Evolutionary conservation across 176 grass and related monocot species (phyloP).

Genomic region (Phyllostachys edulis): DNA sequence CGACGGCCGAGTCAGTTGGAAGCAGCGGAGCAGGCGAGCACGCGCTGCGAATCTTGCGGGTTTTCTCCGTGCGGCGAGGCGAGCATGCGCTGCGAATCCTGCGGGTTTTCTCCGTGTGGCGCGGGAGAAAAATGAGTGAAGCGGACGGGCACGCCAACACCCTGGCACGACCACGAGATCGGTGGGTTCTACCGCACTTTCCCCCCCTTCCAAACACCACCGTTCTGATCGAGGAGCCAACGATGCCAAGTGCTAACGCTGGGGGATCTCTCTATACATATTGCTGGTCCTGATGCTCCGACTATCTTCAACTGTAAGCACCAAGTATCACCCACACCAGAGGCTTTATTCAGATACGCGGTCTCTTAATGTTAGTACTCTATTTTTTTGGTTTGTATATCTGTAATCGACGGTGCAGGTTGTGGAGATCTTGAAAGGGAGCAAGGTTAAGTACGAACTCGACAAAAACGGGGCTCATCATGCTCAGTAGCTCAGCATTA

Average conservation of each 20-base stretch:
- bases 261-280: background rate
- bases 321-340: background rate
- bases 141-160: background rate
- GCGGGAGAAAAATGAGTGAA: slow-evolving; percentile 14
- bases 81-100: background rate
- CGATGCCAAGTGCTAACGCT: background rate
- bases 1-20: no score
- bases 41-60: background rate
- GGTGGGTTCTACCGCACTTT: background rate
- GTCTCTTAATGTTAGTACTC: background rate
- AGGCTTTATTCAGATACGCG: background rate
- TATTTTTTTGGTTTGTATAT: background rate
- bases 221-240: background rate
- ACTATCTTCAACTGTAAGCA: slow-evolving; percentile 69
- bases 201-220: background rate
- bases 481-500: slow-evolving; percentile 14
- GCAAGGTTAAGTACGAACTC: slow-evolving; percentile 60
- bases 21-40: no score
- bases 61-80: background rate
- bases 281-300: slow-evolving; percentile 57
- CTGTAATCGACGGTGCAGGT: slow-evolving; percentile 31
- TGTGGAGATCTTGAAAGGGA: slow-evolving; percentile 54
- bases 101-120: background rate
- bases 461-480: slow-evolving; percentile 74
- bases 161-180: background rate